A percentile compares a stretch with the other conserved stretches of the same genome.
Evolutionary conservation across 2,329 filamentous ascomycete species (phyloP).

Genomic region (Pezicula radicicola): DNA sequence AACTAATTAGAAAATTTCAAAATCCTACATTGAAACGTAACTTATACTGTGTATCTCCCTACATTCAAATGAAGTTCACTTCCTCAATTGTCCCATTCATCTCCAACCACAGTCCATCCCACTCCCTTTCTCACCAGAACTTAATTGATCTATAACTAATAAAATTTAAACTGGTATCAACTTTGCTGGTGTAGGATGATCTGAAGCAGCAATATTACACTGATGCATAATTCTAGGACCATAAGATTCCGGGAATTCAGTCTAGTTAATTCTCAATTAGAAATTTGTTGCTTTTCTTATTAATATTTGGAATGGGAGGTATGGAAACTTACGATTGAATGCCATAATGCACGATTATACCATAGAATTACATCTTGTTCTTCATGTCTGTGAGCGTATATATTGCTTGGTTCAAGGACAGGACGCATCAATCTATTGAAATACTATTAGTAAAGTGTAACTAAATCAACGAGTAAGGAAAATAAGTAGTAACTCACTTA

Average conservation of each 20-base stretch:
- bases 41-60: too few species aligned
- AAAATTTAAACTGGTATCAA: too few species aligned
- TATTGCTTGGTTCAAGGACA: slow-evolving; percentile 28
- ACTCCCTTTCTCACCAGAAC: too few species aligned
- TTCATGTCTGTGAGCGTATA: slow-evolving; percentile 33
- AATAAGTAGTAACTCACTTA: slow-evolving; percentile 19
- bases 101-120: too few species aligned
- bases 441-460: neutral
- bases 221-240: slow-evolving; percentile 36
- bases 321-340: slow-evolving; percentile 30
- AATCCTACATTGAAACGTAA: too few species aligned
- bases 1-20: too few species aligned
- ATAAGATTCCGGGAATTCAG: slow-evolving; percentile 34
- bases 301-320: neutral
- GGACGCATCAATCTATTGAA: slow-evolving; percentile 31
- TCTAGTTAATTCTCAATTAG: slow-evolving; percentile 5
- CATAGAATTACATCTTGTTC: slow-evolving; percentile 36
- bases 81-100: too few species aligned
- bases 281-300: slow-evolving; percentile 3
- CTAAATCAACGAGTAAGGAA: neutral
- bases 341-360: slow-evolving; percentile 37
- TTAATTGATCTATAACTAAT: too few species aligned
- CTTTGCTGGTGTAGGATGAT: slow-evolving; percentile 7
- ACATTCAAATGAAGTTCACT: too few species aligned
- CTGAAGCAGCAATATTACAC: slow-evolving; percentile 25